Base-by-base conservation (phyloP, 768 basidiomycete species). In the Glaciozyma martinii region DNA sequence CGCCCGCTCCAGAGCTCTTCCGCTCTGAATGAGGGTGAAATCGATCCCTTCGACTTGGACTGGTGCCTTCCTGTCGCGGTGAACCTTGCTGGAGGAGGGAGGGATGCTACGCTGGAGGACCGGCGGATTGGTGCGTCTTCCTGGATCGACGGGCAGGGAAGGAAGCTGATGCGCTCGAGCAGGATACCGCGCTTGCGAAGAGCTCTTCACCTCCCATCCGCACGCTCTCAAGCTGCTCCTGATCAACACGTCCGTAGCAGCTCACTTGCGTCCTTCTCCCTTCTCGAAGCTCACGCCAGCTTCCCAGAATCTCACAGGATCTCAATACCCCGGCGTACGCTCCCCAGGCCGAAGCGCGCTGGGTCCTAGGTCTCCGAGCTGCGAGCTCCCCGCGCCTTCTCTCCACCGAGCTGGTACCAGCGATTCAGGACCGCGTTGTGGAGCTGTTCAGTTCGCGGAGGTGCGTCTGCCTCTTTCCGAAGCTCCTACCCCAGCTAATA, bases 141-240 rank as follows among this genome's bases (percentile, higher is more conserved):
- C 21, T 13, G 21, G 19, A 12, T 3, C n/a, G 46, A 25, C 9
- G 46, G 21, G 46, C 10, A 2, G 46, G n/a, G 46, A 7, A 12
- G 46, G 21, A 47, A 47, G 46, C 46, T 47, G 46, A 47, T 47
- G 10, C 12, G 46, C n/a, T 12, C 6, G 21, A 8, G 5, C 40
- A 67, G 66, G 67, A 25, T 68, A 62, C 49, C 57, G 63, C 21
- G 67, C 61, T 5, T 68, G 63, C 43, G 47, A 44, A 54, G 63
- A 68, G 43, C 40, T 68, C 15, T 68, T 68, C 49, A 23, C 62
- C 15, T 30, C 8, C 13, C 27, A 19, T 0, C 42, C 49, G 16
- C 63, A 68, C 49, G 23, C 60, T 0, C 61, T 68, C 57, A 68
- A 68, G 47, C 54, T 68, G 5, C 40, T 68, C 8, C 54, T 68